Evolutionary conservation across 176 grass and related monocot genomes (phyloP).

Genomic region (Eleusine indica): DNA sequence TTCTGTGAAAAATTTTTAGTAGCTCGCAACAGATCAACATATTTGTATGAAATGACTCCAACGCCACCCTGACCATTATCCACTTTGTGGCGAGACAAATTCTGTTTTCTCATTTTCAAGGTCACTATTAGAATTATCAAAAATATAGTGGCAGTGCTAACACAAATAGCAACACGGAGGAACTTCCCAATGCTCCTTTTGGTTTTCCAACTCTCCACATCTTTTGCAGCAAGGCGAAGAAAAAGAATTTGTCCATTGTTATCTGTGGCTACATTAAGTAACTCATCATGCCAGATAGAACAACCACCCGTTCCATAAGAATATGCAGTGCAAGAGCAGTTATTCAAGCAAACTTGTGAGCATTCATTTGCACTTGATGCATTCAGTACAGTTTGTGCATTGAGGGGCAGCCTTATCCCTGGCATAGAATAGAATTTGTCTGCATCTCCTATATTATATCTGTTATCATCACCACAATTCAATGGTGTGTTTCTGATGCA

Average conservation of each 20-base stretch:
- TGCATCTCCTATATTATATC: not conserved
- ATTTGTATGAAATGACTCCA: no score
- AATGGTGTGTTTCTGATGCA: not conserved
- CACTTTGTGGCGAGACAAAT: no score
- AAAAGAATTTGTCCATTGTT: constrained; percentile 41
- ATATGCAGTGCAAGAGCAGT: no score
- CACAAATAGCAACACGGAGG: constrained; percentile 12
- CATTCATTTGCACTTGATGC: no score
- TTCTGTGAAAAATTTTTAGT: not conserved
- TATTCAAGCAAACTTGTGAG: no score
- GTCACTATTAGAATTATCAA: not conserved
- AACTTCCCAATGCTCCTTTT: not conserved
- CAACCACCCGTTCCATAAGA: constrained; percentile 22
- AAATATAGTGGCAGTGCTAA: not conserved
- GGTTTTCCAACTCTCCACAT: constrained; percentile 22
- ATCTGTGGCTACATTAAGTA: constrained; percentile 43
- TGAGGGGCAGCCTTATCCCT: no score
- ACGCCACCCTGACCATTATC: no score
- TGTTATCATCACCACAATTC: not conserved
- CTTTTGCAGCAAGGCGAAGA: constrained; percentile 56
- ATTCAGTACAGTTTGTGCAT: no score
- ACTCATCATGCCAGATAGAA: constrained; percentile 48
- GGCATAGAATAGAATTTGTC: not conserved
- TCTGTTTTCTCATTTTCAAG: no score
- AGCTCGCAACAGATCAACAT: no score